Evolutionary conservation across 345 rosid genomes (phyloP).

Genomic region (Eucalyptus erythrocorys): DNA sequence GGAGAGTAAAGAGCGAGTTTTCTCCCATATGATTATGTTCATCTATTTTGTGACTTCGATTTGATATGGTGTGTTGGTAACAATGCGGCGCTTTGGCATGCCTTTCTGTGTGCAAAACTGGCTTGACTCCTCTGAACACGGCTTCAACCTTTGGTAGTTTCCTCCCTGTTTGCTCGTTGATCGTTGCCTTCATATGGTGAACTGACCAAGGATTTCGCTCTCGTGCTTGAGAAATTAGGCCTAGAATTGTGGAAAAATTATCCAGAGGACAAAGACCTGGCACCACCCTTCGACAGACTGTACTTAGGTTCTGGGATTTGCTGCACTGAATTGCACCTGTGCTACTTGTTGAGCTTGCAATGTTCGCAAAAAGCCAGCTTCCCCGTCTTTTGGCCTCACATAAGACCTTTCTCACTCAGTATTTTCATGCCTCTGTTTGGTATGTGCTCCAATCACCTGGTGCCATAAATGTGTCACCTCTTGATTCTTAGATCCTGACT

Average conservation of each 20-base stretch:
- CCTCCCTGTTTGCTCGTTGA: background rate
- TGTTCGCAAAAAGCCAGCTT: background rate
- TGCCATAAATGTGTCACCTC: background rate
- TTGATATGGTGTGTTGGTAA: background rate
- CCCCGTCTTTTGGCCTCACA: background rate
- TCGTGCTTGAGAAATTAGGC: background rate
- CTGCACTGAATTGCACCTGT: background rate
- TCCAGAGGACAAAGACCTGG: background rate
- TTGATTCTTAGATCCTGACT: background rate
- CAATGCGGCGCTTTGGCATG: background rate
- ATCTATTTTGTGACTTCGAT: background rate
- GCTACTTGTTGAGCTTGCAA: background rate
- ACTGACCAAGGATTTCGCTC: background rate
- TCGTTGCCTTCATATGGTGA: background rate
- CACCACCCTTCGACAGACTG: background rate
- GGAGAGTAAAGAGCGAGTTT: background rate
- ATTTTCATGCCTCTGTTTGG: background rate
- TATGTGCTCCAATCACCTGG: background rate
- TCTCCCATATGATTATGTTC: background rate
- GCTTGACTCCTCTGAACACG: background rate
- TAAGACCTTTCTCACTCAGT: background rate
- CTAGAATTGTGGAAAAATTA: background rate
- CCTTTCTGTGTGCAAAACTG: background rate
- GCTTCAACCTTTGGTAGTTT: background rate
- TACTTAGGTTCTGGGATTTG: background rate